A percentile compares a stretch with the other conserved stretches of the same genome.
These are phyloP conservation scores for Fusarium sacchari DNA, from an alignment of 2,329 filamentous ascomycete genomes.

Conservation along the genomic window DNA sequence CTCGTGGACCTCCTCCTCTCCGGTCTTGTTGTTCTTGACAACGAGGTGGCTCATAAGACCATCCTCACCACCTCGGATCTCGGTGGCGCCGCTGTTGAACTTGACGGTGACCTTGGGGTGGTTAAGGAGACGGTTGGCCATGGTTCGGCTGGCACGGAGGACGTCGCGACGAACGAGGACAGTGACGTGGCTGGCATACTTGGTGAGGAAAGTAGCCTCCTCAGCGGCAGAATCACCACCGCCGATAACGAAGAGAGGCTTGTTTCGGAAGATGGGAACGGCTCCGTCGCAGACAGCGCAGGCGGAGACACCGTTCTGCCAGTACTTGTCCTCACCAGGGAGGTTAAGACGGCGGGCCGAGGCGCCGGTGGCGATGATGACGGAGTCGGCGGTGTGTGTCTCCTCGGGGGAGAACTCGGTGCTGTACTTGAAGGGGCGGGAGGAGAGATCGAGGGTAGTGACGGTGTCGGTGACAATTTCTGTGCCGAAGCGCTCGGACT, in stretches of 20 bases:
- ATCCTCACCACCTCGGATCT: conserved; percentile 86
- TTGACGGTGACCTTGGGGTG: conserved; percentile 91
- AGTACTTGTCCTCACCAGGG: conserved; percentile 91
- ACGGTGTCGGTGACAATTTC: conserved; percentile 94
- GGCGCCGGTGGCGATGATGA: conserved; percentile 96
- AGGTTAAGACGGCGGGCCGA: conserved; percentile 87
- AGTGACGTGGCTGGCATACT: conserved; percentile 95
- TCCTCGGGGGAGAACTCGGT: conserved; percentile 87
- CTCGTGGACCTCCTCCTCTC: conserved; percentile 82
- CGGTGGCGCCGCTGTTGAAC: conserved; percentile 83
- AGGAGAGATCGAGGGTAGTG: conserved; percentile 83
- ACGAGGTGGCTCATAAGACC: conserved; percentile 90
- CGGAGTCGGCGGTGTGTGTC: conserved; percentile 86
- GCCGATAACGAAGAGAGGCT: conserved; percentile 94
- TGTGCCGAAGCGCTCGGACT: conserved; percentile 93
- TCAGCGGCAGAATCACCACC: conserved; percentile 97
- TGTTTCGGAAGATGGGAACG: conserved; percentile 96
- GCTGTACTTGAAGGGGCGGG: conserved; percentile 91
- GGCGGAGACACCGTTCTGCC: conserved; percentile 95
- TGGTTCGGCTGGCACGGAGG: conserved; percentile 88
- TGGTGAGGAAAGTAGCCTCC: conserved; percentile 96
- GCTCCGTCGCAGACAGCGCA: conserved; percentile 98
- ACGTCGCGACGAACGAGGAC: conserved; percentile 90
- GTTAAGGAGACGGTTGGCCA: conserved; percentile 83
- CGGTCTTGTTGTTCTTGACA: conserved; percentile 81